Percentiles rank a stretch among this genome's conserved stretches.
phyloP scores from a whole-genome alignment of 352 stramenopile species.

The Pythium folliculosum region DNA sequence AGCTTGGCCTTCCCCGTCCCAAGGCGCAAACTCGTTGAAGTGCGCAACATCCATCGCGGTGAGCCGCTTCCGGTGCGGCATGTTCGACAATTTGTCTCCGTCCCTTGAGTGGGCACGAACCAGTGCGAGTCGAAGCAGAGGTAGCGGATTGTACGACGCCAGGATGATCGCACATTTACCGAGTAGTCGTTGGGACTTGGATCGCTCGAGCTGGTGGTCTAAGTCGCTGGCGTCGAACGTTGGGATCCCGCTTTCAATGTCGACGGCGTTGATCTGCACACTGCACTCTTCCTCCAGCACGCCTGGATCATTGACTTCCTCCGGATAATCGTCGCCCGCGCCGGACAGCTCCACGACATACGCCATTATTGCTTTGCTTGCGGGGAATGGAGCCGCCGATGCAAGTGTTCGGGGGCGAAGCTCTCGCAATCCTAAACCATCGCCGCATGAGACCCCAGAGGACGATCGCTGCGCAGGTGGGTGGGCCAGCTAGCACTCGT shows the following conservation, averaged over 20 bases:
- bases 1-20: constrained; percentile 9
- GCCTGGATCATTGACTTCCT: background rate
- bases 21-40: background rate
- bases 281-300: background rate
- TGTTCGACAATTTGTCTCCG: background rate
- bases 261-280: background rate
- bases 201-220: constrained; percentile 20
- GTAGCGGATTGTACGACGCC: constrained; percentile 18
- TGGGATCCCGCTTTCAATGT: constrained; percentile 6
- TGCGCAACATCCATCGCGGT: background rate
- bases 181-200: constrained; percentile 1
- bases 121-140: constrained; percentile 16
- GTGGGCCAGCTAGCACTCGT: background rate
- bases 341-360: constrained; percentile 5
- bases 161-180: constrained; percentile 24
- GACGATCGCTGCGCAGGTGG: too few species aligned
- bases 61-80: background rate
- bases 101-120: constrained; percentile 19
- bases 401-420: too few species aligned
- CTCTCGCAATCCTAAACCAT: too few species aligned
- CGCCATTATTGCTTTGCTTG: constrained; percentile 1
- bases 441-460: too few species aligned
- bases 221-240: constrained; percentile 19
- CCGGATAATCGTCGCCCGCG: background rate
- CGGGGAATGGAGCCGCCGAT: background rate